Conservation (phyloP, 352 stramenopile genomes). For the Globisporangium perplexum region DNA sequence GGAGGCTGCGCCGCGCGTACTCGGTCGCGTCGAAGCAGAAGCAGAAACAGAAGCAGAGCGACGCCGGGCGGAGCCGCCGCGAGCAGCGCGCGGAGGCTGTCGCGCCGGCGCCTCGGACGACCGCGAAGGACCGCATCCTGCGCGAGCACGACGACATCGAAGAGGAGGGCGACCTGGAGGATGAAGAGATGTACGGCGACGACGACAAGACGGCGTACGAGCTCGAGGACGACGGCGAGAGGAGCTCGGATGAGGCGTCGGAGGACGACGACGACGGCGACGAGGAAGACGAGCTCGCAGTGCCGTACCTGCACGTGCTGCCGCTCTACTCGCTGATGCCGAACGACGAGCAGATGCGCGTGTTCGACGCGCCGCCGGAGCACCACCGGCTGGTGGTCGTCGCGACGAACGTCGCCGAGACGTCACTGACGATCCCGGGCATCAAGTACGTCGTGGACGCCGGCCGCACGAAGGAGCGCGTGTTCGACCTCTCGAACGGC, state of each 20-base stretch:
- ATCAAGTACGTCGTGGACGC: slow-evolving; percentile 98
- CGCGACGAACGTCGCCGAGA: slow-evolving; percentile 98
- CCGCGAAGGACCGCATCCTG: slow-evolving; percentile 41
- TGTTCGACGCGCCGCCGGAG: slow-evolving; percentile 84
- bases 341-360: slow-evolving; percentile 93
- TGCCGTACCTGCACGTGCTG: slow-evolving; percentile 89
- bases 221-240: slow-evolving; percentile 39
- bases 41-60: slow-evolving; percentile 22
- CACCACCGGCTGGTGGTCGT: slow-evolving; percentile 93
- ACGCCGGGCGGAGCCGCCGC: background rate
- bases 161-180: slow-evolving; percentile 71
- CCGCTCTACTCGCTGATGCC: slow-evolving; percentile 97
- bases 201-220: slow-evolving; percentile 42
- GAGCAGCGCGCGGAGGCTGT: slow-evolving; percentile 5
- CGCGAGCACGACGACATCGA: slow-evolving; percentile 80
- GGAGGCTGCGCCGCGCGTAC: slow-evolving; percentile 57
- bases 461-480: slow-evolving; percentile 94
- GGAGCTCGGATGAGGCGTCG: slow-evolving; percentile 35
- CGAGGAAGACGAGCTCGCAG: slow-evolving; percentile 52
- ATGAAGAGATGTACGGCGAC: slow-evolving; percentile 51
- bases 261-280: slow-evolving; percentile 82
- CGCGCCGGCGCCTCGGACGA: slow-evolving; percentile 9
- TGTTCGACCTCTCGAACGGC: slow-evolving; percentile 90
- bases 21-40: slow-evolving; percentile 30
- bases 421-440: slow-evolving; percentile 92